These are phyloP conservation scores for Apiospora rasikravindrae DNA, from an alignment of 2,329 filamentous ascomycete species.

Conservation along the genomic window DNA sequence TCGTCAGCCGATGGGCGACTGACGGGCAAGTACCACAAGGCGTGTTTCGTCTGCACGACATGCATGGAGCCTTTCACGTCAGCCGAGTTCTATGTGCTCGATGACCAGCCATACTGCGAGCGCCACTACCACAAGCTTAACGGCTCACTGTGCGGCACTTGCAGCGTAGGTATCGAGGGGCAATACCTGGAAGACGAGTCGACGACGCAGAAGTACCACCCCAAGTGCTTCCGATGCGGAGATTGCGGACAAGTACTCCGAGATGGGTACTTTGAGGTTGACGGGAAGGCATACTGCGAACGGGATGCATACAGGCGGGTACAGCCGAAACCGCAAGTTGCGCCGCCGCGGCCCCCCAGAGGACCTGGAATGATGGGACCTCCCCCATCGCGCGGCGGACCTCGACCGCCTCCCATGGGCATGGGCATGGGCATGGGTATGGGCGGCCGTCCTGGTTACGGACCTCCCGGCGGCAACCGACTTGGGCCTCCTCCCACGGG, in stretches of 20 bases:
- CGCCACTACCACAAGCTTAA: conserved; percentile 93
- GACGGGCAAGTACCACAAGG: conserved; percentile 92
- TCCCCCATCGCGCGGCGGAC: conserved; percentile 32
- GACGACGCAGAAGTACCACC: conserved; percentile 79
- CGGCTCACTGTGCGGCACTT: conserved; percentile 80
- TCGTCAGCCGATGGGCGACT: conserved; percentile 91
- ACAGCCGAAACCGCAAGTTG: conserved; percentile 36
- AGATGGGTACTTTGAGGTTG: conserved; percentile 91
- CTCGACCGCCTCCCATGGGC: conserved; percentile 29
- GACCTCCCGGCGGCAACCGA: conserved; percentile 40
- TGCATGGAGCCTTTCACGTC: conserved; percentile 84
- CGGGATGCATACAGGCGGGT: conserved; percentile 73
- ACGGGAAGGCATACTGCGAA: conserved; percentile 82
- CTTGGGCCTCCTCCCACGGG: conserved; percentile 38
- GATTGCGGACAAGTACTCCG: conserved; percentile 76
- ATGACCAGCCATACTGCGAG: conserved; percentile 88
- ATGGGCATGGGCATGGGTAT: conserved; percentile 3
- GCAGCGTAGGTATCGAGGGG: conserved; percentile 87
- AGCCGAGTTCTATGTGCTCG: conserved; percentile 88
- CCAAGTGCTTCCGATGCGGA: conserved; percentile 82
- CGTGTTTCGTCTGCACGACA: conserved; percentile 89
- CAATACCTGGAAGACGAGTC: conserved; percentile 85
- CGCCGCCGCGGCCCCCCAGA: neutral
- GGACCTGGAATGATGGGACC: conserved; percentile 28
- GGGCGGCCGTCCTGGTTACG: conserved; percentile 33